phyloP scores from a whole-genome alignment of 1,284 basidiomycete genomes.

The Leccinum angustisporum region DNA sequence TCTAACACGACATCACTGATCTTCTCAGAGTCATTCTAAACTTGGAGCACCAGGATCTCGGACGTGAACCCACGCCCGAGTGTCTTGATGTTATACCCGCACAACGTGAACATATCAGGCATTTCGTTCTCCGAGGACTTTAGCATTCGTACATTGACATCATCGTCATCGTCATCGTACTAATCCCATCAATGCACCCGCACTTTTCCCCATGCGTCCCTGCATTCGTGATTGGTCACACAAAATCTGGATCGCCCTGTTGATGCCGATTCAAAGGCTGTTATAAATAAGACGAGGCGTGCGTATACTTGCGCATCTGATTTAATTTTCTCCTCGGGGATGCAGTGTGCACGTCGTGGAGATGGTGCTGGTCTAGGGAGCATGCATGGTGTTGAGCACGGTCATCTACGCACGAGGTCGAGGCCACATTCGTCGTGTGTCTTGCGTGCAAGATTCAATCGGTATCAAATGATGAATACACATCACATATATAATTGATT shows the following conservation, averaged over 20 bases:
- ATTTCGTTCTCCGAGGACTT: slow-evolving; percentile 19
- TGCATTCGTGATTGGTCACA: neutral
- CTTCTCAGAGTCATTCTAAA: slow-evolving; percentile 6
- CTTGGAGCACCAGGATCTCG: neutral
- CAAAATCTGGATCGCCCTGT: neutral
- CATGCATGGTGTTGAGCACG: neutral
- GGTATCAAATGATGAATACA: neutral
- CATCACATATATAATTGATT: slow-evolving; percentile 1
- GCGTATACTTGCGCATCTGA: neutral
- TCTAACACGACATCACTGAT: slow-evolving; percentile 4
- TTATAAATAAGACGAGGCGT: neutral
- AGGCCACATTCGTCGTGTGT: neutral
- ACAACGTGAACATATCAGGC: slow-evolving; percentile 1
- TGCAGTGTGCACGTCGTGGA: neutral
- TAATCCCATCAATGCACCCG: neutral
- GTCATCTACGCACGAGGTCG: slow-evolving; percentile 1
- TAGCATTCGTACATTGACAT: neutral
- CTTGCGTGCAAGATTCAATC: neutral
- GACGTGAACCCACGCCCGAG: slow-evolving; percentile 1
- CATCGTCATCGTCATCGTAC: neutral
- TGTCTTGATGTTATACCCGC: neutral
- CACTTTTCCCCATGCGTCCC: neutral
- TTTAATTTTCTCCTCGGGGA: neutral
- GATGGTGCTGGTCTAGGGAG: neutral
- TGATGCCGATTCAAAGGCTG: neutral